phyloP scores from a whole-genome alignment of 2,329 filamentous ascomycete species.

The Trichoderma simmonsii region DNA sequence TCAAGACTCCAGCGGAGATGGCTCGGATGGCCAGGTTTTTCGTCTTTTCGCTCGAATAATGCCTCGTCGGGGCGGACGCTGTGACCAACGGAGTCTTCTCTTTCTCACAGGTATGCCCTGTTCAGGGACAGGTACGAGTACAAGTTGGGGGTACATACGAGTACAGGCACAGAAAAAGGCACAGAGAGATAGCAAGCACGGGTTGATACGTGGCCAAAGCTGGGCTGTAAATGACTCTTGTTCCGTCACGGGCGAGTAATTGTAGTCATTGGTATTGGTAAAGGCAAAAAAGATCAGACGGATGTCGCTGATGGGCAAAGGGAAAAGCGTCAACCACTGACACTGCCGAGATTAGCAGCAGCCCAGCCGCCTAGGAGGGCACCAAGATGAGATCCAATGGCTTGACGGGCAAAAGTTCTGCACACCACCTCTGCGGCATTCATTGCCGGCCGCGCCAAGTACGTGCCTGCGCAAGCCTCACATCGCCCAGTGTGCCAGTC shows the following conservation, averaged over 20 bases:
- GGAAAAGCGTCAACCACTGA: neutral
- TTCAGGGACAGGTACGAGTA: neutral
- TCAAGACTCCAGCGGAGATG: constrained; percentile 17
- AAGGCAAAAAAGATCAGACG: neutral
- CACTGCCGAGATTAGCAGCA: constrained; percentile 4
- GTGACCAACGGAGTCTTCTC: constrained; percentile 1
- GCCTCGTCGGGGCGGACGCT: constrained; percentile 13
- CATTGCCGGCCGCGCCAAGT: constrained; percentile 12
- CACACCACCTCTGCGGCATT: constrained; percentile 13
- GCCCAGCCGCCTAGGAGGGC: neutral
- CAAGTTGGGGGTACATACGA: neutral
- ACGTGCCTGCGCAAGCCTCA: constrained; percentile 11
- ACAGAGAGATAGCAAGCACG: neutral
- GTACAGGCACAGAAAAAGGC: neutral
- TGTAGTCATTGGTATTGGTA: neutral
- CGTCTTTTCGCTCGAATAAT: constrained; percentile 11
- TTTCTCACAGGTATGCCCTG: neutral
- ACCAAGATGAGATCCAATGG: neutral
- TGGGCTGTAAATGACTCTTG: neutral
- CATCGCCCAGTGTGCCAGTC: neutral
- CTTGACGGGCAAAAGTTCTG: neutral
- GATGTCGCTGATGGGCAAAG: neutral
- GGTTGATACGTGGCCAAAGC: neutral
- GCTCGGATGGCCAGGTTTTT: constrained; percentile 14
- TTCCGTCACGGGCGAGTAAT: neutral